Evolutionary conservation across 257 asterid genomes (phyloP).

Genomic region (Nemophila menziesii): DNA sequence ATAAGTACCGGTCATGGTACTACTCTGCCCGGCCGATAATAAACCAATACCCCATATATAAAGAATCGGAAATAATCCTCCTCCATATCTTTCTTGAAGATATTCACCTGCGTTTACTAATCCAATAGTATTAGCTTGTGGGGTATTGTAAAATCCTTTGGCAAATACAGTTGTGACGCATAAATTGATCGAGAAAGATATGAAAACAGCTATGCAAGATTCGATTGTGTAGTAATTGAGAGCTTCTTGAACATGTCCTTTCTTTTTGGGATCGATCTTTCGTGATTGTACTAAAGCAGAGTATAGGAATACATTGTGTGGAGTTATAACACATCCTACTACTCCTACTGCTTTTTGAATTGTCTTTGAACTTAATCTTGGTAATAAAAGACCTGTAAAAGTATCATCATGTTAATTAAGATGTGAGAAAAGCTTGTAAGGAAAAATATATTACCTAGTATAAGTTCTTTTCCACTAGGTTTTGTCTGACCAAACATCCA

Average conservation of each 20-base stretch:
- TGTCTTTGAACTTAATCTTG: constrained; percentile 49
- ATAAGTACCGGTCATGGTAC: constrained; percentile 70
- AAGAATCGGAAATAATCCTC: constrained; percentile 41
- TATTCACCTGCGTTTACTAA: constrained; percentile 54
- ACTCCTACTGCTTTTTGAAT: constrained; percentile 65
- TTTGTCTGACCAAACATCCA: constrained; percentile 65
- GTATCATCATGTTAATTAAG: neutral
- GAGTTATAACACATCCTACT: constrained; percentile 66
- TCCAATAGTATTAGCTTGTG: constrained; percentile 35
- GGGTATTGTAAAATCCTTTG: constrained; percentile 50
- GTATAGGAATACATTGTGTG: constrained; percentile 62
- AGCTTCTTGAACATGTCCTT: constrained; percentile 60
- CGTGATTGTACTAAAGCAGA: constrained; percentile 68
- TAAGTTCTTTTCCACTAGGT: constrained; percentile 42
- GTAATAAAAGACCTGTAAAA: constrained; percentile 41
- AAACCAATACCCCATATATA: constrained; percentile 71
- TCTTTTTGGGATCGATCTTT: constrained; percentile 44
- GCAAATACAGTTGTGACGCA: constrained; percentile 58
- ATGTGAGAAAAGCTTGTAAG: neutral
- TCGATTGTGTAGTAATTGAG: constrained; percentile 63
- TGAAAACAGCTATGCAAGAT: constrained; percentile 42
- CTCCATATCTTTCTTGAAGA: constrained; percentile 53
- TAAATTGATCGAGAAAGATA: constrained; percentile 49
- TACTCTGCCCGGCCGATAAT: constrained; percentile 72
- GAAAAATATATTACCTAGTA: constrained; percentile 24